phyloP scores from a whole-genome alignment of 148 eudicot species.

The Spergularia marina region DNA sequence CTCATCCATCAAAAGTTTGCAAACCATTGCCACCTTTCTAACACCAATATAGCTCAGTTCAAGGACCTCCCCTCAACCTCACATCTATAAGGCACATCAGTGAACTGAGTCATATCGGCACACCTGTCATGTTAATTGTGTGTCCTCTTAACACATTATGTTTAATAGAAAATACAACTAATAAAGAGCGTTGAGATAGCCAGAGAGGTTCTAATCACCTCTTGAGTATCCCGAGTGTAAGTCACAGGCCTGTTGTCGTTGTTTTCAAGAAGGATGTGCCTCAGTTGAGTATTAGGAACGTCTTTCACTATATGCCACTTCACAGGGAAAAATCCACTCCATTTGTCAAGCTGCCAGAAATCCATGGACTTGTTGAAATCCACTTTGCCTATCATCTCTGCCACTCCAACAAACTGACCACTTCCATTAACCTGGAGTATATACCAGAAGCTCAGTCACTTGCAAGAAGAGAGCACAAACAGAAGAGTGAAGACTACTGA shows the following conservation, averaged over 20 bases:
- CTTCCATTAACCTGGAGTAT: conserved; percentile 80
- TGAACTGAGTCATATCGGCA: too few relatives aligned
- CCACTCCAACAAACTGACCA: conserved; percentile 94
- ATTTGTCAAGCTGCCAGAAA: conserved; percentile 97
- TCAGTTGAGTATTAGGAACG: conserved; percentile 64
- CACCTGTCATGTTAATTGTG: too few relatives aligned
- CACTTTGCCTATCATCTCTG: conserved; percentile 84
- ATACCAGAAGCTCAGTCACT: background rate
- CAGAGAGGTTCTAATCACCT: conserved; percentile 46
- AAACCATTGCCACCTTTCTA: too few relatives aligned
- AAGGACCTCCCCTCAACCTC: too few relatives aligned
- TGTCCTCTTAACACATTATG: too few relatives aligned
- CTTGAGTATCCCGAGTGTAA: conserved; percentile 85
- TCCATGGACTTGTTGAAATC: conserved; percentile 79
- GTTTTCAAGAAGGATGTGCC: conserved; percentile 82
- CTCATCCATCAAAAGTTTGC: too few relatives aligned
- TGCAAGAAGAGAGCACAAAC: background rate
- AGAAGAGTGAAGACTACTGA: background rate
- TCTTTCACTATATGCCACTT: conserved; percentile 95
- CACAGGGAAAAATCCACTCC: conserved; percentile 91
- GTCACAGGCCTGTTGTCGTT: conserved; percentile 84
- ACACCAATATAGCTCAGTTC: too few relatives aligned
- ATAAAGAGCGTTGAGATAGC: background rate
- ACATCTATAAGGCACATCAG: too few relatives aligned
- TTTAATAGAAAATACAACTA: background rate